These are phyloP conservation scores for Pythium rishiriense DNA, from an alignment of 352 stramenopile species.

Conservation along the genomic window DNA sequence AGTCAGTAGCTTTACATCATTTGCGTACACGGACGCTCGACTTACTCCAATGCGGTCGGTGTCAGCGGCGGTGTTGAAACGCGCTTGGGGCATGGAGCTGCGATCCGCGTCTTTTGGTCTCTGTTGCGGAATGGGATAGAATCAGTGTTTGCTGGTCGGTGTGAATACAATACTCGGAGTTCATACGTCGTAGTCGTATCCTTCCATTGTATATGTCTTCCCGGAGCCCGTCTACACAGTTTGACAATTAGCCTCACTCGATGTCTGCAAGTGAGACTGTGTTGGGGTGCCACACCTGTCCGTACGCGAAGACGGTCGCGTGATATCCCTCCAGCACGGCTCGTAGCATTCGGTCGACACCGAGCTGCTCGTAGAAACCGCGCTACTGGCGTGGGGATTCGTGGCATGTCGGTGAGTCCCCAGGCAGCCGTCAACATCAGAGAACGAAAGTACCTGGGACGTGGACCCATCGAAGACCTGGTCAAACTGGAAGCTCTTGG, in stretches of 20 bases:
- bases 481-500: conserved; percentile 52
- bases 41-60: conserved; percentile 38
- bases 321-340: conserved; percentile 45
- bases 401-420: too few relatives aligned
- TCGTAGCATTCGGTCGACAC: conserved; percentile 34
- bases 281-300: conserved; percentile 30
- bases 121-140: background rate
- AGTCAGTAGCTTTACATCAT: too few relatives aligned
- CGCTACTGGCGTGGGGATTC: conserved; percentile 26
- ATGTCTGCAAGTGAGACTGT: background rate
- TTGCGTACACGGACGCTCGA: too few relatives aligned
- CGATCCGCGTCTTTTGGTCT: conserved; percentile 14
- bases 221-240: conserved; percentile 44
- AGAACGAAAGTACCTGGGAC: conserved; percentile 25
- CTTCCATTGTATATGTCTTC: conserved; percentile 69
- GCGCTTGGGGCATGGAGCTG: conserved; percentile 16
- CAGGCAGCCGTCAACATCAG: background rate
- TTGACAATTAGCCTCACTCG: background rate
- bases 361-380: conserved; percentile 43
- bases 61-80: conserved; percentile 10
- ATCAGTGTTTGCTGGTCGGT: background rate
- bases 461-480: conserved; percentile 45
- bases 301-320: conserved; percentile 58
- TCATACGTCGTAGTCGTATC: conserved; percentile 54
- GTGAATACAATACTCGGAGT: background rate